Base-by-base conservation (phyloP, 2,329 filamentous ascomycete genomes). In the Clarireedia homoeocarpa region DNA sequence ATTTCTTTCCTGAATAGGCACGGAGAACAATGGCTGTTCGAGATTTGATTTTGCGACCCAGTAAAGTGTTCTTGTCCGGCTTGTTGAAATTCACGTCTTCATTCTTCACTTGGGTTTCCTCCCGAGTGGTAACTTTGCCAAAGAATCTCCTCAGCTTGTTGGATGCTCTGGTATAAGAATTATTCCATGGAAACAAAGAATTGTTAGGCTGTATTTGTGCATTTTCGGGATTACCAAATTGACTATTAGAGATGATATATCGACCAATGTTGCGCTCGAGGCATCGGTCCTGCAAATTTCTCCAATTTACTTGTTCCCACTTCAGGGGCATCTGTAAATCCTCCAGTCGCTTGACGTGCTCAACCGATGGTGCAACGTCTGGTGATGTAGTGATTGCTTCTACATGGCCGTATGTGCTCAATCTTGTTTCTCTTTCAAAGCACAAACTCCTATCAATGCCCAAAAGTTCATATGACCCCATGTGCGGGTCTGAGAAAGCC, bases 21-120 rank as follows among this genome's bases (percentile, higher is more conserved):
- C 90, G 83, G 39, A 95, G 77, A 5, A 96, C 71, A 9, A 95
- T 71, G 1, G 87, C 89, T 0, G 88, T 91, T 38, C 89, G 79
- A 2, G 72, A 48, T 48, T 58, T 54, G 34, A 53, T 40, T 14
- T 30, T 48, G 12, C 44, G n/a, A 12, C 7, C 53, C 30, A 7
- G 38, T 45, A 3, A 55, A 30, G 6, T 53, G 30, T 39, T 51
- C 39, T 47, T 23, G n/a, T 36, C 15, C 36, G 34, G 44, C 51
- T 54, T 51, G 26, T 24, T 54, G 15, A 20, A 2, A 15, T 4
- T 34, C 3, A 39, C 9, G 30, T 34, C 36, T 36, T 51, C 20
- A 4, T 20, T 2, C 44, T 20, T 52, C 12, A 23, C 42, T 2
- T 17, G 15, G 5, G 12, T 15, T 12, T 36, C 26, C 5, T 30